These are phyloP conservation scores for Sporothrix brunneoviolacea DNA, from an alignment of 2,329 filamentous ascomycete species.

Conservation along the genomic window DNA sequence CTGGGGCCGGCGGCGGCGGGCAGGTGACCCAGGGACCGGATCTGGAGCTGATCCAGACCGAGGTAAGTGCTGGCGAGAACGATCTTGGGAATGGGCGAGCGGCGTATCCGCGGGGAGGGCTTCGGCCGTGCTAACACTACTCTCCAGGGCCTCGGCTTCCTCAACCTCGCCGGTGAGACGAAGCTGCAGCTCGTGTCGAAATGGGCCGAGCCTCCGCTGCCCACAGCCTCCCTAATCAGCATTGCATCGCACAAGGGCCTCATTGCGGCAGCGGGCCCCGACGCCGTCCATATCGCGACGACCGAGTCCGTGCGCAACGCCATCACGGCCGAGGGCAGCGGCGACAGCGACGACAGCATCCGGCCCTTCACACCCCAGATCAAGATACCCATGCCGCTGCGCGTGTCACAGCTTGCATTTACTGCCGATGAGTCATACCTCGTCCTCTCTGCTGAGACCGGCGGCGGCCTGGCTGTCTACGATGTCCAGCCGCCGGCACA, in stretches of 20 bases:
- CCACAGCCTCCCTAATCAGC: conserved; percentile 75
- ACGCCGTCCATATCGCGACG: conserved; percentile 66
- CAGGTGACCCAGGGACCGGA: conserved; percentile 48
- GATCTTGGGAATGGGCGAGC: too few species aligned
- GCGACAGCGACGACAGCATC: conserved; percentile 53
- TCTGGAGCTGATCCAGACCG: conserved; percentile 72
- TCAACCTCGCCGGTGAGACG: conserved; percentile 69
- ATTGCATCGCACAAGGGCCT: conserved; percentile 75
- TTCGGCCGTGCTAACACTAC: not conserved
- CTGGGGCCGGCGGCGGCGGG: conserved; percentile 34
- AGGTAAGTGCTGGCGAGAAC: conserved; percentile 47
- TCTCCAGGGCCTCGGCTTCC: conserved; percentile 68
- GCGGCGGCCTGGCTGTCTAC: conserved; percentile 78
- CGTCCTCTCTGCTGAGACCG: conserved; percentile 72
- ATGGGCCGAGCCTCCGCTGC: conserved; percentile 70
- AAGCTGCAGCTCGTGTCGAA: conserved; percentile 74
- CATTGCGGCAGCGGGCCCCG: conserved; percentile 79
- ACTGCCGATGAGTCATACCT: conserved; percentile 83
- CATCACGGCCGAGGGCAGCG: conserved; percentile 46
- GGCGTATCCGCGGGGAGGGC: too few species aligned
- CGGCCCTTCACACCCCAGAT: conserved; percentile 67
- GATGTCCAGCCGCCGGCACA: conserved; percentile 62
- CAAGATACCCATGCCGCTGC: conserved; percentile 63
- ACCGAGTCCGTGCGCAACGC: conserved; percentile 73
- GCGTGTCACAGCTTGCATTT: conserved; percentile 83